Evolutionary conservation across 2,329 filamentous ascomycete genomes (phyloP), one percentile per base, ranked within the genome.

Genomic region (Penicillium occitanis): DNA sequence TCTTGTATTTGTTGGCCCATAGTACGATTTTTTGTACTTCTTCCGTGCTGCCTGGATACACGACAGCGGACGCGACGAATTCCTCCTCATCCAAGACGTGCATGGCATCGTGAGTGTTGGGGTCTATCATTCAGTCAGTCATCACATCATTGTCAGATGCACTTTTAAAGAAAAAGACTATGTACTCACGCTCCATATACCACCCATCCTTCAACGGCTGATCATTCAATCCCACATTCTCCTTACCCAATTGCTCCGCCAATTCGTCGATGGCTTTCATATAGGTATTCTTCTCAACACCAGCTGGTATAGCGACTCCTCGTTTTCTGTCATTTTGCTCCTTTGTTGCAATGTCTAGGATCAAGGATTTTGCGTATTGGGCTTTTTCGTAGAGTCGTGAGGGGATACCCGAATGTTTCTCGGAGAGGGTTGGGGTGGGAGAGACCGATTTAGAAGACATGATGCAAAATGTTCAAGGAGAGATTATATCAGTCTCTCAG

Each of bases 211-310:
- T 69, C 25, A 82, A 70, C 3, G 78, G 77, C 67, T 79, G 79
- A 63, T 81, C 79, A 59, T 81, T 79, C 5, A 79, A 65, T 64
- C 79, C 76, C 8, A 82, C 77, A 69, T 80, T 72, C n/a, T 76
- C 77, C 5, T 64, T 22, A 6, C 78, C 79, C 2, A 81, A 67
- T 46, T 76, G 69, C 44, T 71, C 66, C 14, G 73, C 70, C 42
- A 82, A 71, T 19, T 81, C 79, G n/a, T 70, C 70, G 11, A 81
- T 66, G 0, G 77, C 79, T 22, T 71, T 66, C 53, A 73, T 67
- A 66, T 80, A 80, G 28, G 50, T 74, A 66, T 66, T 73, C 73
- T 50, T 74, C 35, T 77, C 75, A 44, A 82, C 73, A 5, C 79
- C 80, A 48, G 75, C 77, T 0, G 80, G 80, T n/a, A 81, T 71